These are phyloP conservation scores for Tirmania nivea DNA, from an alignment of 495 filamentous ascomycete species.

Conservation along the genomic window DNA sequence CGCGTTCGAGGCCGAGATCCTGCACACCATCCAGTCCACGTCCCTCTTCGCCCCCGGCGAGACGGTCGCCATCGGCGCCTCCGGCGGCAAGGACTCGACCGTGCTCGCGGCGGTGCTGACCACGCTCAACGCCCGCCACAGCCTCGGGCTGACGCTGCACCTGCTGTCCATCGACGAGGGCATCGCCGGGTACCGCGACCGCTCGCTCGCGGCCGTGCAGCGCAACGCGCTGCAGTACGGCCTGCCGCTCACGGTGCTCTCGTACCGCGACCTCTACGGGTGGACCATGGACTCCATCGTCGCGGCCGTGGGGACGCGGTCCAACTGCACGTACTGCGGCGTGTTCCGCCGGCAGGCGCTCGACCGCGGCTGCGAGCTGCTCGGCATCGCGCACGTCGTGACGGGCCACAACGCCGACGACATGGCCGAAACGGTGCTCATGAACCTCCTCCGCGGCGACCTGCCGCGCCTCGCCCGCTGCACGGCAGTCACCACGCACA, in stretches of 20 bases:
- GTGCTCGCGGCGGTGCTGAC: constrained; percentile 87
- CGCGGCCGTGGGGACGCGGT: constrained; percentile 52
- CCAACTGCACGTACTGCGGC: constrained; percentile 92
- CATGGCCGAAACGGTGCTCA: constrained; percentile 92
- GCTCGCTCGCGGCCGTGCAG: constrained; percentile 89
- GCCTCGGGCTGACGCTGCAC: constrained; percentile 67
- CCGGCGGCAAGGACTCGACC: constrained; percentile 93
- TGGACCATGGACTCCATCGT: constrained; percentile 99
- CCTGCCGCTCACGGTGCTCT: constrained; percentile 75
- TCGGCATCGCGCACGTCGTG: constrained; percentile 84
- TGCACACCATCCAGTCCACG: constrained; percentile 66
- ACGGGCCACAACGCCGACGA: constrained; percentile 97
- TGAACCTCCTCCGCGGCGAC: constrained; percentile 88
- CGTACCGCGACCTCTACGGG: constrained; percentile 85
- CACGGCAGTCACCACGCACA: constrained; percentile 66
- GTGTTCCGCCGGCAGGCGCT: constrained; percentile 89
- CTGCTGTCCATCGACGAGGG: constrained; percentile 90
- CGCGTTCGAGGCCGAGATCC: constrained; percentile 80
- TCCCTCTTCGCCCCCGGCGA: constrained; percentile 66
- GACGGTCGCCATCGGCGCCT: constrained; percentile 81
- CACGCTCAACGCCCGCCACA: constrained; percentile 73
- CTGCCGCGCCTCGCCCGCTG: constrained; percentile 66
- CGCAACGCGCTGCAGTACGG: constrained; percentile 73
- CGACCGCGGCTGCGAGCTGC: constrained; percentile 68
- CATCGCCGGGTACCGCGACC: constrained; percentile 89